Conservation (phyloP, 306 rosid genomes). For the Fagus crenata region DNA sequence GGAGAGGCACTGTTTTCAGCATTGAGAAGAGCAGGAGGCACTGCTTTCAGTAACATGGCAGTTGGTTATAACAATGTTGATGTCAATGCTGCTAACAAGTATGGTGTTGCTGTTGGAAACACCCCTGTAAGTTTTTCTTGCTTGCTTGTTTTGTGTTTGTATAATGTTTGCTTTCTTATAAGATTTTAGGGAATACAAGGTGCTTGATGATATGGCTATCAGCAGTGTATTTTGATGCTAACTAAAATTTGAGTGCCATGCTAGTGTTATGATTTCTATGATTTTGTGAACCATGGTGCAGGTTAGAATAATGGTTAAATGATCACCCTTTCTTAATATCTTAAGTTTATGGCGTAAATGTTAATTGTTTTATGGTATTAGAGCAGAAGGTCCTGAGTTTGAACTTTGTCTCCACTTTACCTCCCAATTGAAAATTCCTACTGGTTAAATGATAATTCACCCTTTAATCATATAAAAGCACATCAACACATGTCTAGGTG, state of each 20-base stretch:
- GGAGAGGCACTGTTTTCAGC: slow-evolving; percentile 95
- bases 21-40: slow-evolving; percentile 94
- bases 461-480: neutral
- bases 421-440: no score
- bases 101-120: slow-evolving; percentile 94
- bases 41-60: slow-evolving; percentile 96
- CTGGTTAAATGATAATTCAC: no score
- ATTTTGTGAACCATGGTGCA: neutral
- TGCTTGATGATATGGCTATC: neutral
- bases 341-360: no score
- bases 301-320: no score
- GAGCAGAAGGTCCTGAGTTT: no score
- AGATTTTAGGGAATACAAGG: neutral
- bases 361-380: no score
- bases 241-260: neutral
- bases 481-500: neutral
- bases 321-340: no score
- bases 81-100: slow-evolving; percentile 83
- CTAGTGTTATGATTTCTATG: neutral
- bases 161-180: neutral
- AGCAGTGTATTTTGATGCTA: neutral
- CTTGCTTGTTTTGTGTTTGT: neutral
- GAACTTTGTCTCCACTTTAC: no score
- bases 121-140: slow-evolving; percentile 64
- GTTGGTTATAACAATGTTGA: slow-evolving; percentile 97